Conservation (phyloP, 345 rosid species). For the Aquilaria malaccensis region DNA sequence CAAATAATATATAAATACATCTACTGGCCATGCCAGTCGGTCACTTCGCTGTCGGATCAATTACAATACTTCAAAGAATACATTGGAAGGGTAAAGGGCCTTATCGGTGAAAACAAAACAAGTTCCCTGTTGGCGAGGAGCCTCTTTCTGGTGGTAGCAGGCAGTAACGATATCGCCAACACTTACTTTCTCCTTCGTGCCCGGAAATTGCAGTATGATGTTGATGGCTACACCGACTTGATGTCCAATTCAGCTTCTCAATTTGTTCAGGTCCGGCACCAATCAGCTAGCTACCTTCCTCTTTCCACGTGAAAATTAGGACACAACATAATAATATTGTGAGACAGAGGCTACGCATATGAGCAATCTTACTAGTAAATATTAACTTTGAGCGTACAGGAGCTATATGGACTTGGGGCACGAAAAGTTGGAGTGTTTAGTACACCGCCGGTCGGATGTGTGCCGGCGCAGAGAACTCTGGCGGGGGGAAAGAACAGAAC, state of each 20-base stretch:
- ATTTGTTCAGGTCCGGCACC: slow-evolving; percentile 32
- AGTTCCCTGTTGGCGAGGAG: slow-evolving; percentile 32
- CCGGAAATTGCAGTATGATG: slow-evolving; percentile 33
- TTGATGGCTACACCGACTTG: slow-evolving; percentile 33
- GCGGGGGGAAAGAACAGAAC: slow-evolving; percentile 19
- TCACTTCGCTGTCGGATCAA: slow-evolving; percentile 35
- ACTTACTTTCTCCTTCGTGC: slow-evolving; percentile 30
- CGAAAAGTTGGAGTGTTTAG: slow-evolving; percentile 34
- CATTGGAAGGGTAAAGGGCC: slow-evolving; percentile 26
- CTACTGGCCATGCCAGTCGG: slow-evolving; percentile 24
- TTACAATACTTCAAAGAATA: slow-evolving; percentile 41
- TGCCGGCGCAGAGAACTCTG: slow-evolving; percentile 36
- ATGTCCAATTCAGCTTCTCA: slow-evolving; percentile 38
- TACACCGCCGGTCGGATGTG: slow-evolving; percentile 51
- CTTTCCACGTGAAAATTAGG: too few relatives aligned
- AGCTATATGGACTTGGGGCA: slow-evolving; percentile 36
- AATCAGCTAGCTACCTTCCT: too few relatives aligned
- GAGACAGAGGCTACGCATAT: neutral
- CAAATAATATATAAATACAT: neutral
- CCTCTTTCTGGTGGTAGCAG: slow-evolving; percentile 32
- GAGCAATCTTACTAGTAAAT: neutral
- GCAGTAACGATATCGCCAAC: slow-evolving; percentile 62
- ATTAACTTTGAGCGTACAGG: slow-evolving; percentile 14
- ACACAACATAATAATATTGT: too few relatives aligned
- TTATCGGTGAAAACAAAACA: slow-evolving; percentile 44